These are phyloP conservation scores for Aureobasidium sp. DNA, from an alignment of 2,329 filamentous ascomycete species.

Conservation along the genomic window DNA sequence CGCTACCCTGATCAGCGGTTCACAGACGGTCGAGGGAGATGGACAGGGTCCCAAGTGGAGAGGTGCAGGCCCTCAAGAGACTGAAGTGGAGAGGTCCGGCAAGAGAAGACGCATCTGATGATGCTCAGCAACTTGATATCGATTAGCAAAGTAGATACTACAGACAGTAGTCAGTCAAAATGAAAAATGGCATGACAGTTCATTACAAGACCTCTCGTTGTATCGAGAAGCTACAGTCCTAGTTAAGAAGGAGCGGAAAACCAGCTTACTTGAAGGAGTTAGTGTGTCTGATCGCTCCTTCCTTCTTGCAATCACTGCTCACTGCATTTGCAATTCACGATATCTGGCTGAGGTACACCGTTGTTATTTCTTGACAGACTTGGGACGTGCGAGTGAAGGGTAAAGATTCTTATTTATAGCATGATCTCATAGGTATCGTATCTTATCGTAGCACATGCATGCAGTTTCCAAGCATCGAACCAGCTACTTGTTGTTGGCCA, in stretches of 20 bases:
- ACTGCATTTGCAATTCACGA: no score
- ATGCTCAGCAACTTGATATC: not conserved
- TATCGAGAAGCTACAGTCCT: not conserved
- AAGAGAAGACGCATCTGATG: constrained; percentile 6
- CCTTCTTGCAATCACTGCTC: not conserved
- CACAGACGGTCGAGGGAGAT: not conserved
- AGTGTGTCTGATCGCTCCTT: not conserved
- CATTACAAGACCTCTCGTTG: not conserved
- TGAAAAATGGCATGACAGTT: not conserved
- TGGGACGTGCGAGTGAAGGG: no score
- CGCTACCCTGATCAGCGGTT: not conserved
- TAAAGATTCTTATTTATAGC: not conserved
- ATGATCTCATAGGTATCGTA: not conserved
- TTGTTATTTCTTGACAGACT: no score
- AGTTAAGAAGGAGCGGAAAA: not conserved
- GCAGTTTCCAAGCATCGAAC: not conserved
- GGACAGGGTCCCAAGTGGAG: not conserved
- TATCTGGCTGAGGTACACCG: no score
- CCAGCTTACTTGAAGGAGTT: not conserved
- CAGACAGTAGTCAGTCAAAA: not conserved
- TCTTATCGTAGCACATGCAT: not conserved
- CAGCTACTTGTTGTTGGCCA: constrained; percentile 11
- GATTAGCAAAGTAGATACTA: not conserved
- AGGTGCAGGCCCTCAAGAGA: not conserved
- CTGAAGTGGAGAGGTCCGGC: not conserved